Conservation (phyloP, 345 rosid genomes). For the Trapa incisa region DNA sequence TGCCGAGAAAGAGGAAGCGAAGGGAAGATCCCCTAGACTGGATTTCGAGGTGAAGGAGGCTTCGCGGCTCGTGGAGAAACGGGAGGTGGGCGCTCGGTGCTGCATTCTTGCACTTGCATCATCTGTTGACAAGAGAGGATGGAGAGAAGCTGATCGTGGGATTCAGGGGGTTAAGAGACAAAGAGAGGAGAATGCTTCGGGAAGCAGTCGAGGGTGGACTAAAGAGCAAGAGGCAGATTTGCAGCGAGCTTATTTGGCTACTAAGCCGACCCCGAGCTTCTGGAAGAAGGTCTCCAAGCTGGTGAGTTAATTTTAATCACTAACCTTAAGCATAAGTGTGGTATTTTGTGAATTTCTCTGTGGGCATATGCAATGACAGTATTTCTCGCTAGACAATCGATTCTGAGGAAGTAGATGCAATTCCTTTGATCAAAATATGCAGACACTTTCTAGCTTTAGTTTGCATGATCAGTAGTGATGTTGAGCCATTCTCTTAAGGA, state of each 20-base stretch:
- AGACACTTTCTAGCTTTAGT: not conserved
- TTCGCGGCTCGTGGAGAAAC: not conserved
- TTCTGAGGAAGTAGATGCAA: not conserved
- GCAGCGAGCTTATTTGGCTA: constrained; percentile 59
- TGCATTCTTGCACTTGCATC: constrained; percentile 6
- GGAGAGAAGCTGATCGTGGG: not conserved
- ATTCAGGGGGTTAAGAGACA: not conserved
- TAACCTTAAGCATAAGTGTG: not conserved
- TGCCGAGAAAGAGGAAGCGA: not conserved
- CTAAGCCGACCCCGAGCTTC: constrained; percentile 27
- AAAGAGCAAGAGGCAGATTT: constrained; percentile 54
- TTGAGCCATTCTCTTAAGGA: not conserved
- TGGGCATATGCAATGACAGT: not conserved
- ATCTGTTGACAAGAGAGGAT: not conserved
- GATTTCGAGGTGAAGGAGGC: not conserved
- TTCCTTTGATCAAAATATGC: not conserved
- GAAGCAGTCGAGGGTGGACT: constrained; percentile 43
- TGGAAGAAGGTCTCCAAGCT: constrained; percentile 22
- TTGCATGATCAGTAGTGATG: not conserved
- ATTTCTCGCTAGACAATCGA: not conserved
- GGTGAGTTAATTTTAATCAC: constrained; percentile 6
- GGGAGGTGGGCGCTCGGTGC: not conserved
- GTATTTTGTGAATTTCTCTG: not conserved
- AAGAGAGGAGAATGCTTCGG: not conserved
- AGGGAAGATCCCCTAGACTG: not conserved